A percentile compares a stretch with the other conserved stretches of the same genome.
Conservation (phyloP, 2,329 filamentous ascomycete species). For the Chaetomium olivaceum region DNA sequence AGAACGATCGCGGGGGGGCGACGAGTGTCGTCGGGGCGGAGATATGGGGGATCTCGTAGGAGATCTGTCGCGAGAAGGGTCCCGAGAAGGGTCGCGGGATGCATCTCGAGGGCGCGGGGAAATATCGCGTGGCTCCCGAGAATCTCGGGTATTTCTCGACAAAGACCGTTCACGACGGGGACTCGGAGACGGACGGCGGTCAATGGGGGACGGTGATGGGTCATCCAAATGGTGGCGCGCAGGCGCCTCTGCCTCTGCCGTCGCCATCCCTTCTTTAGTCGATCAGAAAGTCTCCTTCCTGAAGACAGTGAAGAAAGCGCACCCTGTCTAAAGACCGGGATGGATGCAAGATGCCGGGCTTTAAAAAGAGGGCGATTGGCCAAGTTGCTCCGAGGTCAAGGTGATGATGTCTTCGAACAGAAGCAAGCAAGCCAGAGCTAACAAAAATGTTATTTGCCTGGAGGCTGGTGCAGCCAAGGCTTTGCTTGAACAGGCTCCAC, state of each 20-base stretch:
- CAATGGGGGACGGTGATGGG: slow-evolving; percentile 20
- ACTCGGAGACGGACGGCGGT: slow-evolving; percentile 21
- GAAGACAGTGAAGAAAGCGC: not conserved
- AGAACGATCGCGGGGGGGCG: slow-evolving; percentile 12
- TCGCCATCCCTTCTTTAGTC: slow-evolving; percentile 26
- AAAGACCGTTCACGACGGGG: slow-evolving; percentile 17
- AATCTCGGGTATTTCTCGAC: slow-evolving; percentile 8
- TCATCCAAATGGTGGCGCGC: slow-evolving; percentile 31
- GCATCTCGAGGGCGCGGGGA: slow-evolving; percentile 11
- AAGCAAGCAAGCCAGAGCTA: slow-evolving; percentile 11
- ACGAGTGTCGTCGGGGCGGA: slow-evolving; percentile 14
- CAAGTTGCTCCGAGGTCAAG: not conserved
- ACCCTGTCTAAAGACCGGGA: not conserved
- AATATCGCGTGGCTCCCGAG: slow-evolving; percentile 7
- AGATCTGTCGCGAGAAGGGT: slow-evolving; percentile 14
- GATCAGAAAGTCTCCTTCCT: slow-evolving; percentile 5
- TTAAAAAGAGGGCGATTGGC: too few species aligned
- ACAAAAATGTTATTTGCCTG: slow-evolving; percentile 20
- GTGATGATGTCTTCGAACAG: not conserved
- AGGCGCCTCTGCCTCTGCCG: slow-evolving; percentile 28
- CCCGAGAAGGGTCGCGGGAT: slow-evolving; percentile 1
- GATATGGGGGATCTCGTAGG: slow-evolving; percentile 14
- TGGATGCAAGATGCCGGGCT: not conserved
- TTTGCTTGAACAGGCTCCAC: slow-evolving; percentile 19
- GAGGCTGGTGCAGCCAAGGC: slow-evolving; percentile 21